Conservation (phyloP, 2,329 filamentous ascomycete species). For the Colletotrichum sp. region DNA sequence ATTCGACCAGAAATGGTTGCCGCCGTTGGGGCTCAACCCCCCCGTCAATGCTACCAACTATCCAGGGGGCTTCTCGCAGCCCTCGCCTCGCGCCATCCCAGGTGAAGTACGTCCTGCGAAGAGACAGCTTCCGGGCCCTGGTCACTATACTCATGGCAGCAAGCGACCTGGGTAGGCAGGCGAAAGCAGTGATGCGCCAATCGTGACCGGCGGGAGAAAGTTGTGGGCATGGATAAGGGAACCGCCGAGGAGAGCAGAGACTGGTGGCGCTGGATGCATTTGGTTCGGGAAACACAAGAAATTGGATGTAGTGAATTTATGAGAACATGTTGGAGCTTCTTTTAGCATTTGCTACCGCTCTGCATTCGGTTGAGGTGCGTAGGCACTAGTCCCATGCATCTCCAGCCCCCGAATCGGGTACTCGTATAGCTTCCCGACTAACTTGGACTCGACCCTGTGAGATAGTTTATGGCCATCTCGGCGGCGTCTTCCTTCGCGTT, state of each 20-base stretch:
- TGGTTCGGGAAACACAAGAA: background rate
- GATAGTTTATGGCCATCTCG: constrained; percentile 72
- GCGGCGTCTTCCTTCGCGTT: constrained; percentile 93
- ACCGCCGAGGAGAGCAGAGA: background rate
- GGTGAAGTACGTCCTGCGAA: background rate
- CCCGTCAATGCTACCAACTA: background rate
- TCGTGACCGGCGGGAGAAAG: background rate
- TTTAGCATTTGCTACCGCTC: background rate
- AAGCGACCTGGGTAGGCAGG: background rate
- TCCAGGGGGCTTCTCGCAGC: background rate
- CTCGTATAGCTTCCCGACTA: constrained; percentile 19
- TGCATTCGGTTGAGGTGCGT: background rate
- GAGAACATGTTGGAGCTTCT: background rate
- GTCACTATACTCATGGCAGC: background rate
- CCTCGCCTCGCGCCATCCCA: background rate
- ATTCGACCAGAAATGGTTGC: background rate
- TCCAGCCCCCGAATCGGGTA: background rate
- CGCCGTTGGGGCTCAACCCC: background rate
- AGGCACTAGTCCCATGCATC: background rate
- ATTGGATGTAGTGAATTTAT: background rate
- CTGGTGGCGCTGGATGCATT: background rate
- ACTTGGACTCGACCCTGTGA: constrained; percentile 45
- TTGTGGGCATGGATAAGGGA: background rate
- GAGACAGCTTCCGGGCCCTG: background rate
- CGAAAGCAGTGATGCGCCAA: background rate